Conservation (phyloP, 2,329 filamentous ascomycete species). For the Xylaria sp. region DNA sequence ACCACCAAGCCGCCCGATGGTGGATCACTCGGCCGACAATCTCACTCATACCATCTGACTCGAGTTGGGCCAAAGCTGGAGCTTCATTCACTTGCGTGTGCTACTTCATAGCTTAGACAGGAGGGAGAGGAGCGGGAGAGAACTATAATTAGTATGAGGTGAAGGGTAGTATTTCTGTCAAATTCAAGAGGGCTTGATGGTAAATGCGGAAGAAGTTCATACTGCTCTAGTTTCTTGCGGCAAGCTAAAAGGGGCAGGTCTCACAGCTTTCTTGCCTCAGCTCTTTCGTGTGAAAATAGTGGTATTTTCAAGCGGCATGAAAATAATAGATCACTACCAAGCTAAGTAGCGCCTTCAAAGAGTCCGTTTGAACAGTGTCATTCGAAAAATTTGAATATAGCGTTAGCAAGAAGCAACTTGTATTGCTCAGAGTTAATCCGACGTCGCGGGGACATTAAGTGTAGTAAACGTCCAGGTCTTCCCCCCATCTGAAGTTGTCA, state of each 20-base stretch:
- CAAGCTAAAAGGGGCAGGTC: no score
- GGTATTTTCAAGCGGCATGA: no score
- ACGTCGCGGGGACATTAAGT: conserved; percentile 14
- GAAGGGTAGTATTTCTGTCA: no score
- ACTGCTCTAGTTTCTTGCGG: no score
- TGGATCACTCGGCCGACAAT: no score
- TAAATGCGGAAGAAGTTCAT: neutral
- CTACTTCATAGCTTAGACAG: no score
- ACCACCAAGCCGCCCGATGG: no score
- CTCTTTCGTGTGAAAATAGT: no score
- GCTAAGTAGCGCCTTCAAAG: neutral
- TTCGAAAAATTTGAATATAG: neutral
- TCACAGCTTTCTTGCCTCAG: no score
- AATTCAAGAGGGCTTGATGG: neutral
- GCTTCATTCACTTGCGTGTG: no score
- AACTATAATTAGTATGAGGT: neutral
- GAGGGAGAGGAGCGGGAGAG: neutral
- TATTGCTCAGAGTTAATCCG: neutral
- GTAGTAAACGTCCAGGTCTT: conserved; percentile 23
- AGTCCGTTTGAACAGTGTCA: neutral
- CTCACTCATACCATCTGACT: no score
- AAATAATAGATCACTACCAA: no score
- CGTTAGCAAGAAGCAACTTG: neutral
- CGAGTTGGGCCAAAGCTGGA: neutral
- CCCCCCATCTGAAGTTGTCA: conserved; percentile 20